Conservation (phyloP, 768 basidiomycete genomes). For the Rhodosporidiobolus odoratus region DNA sequence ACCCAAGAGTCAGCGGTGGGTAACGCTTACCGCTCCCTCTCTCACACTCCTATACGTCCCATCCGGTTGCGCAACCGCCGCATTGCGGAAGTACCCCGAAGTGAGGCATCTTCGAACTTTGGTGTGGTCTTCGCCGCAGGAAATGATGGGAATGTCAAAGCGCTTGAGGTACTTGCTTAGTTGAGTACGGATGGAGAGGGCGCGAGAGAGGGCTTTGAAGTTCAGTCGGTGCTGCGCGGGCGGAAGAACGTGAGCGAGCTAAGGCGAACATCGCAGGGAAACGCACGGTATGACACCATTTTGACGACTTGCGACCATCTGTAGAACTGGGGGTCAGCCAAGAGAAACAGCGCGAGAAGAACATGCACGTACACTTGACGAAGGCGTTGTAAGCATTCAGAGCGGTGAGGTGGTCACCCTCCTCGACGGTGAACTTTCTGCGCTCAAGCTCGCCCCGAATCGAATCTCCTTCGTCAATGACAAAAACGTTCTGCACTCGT, state of each 20-base stretch:
- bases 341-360: no score
- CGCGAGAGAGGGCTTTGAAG: conserved; percentile 87
- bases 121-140: conserved; percentile 77
- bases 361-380: conserved; percentile 55
- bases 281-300: conserved; percentile 71
- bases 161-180: conserved; percentile 90
- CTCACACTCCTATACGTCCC: conserved; percentile 86
- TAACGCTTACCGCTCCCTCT: conserved; percentile 65
- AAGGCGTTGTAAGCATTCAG: conserved; percentile 96
- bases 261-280: background rate
- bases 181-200: conserved; percentile 89
- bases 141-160: conserved; percentile 72
- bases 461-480: conserved; percentile 78
- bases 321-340: background rate
- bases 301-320: conserved; percentile 61
- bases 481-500: conserved; percentile 70
- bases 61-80: conserved; percentile 82
- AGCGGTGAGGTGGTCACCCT: conserved; percentile 94
- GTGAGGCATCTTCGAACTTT: conserved; percentile 81
- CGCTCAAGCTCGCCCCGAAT: conserved; percentile 86
- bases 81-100: conserved; percentile 89
- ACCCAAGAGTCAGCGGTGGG: background rate
- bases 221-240: conserved; percentile 67
- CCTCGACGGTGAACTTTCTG: conserved; percentile 94
- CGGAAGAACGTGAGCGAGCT: background rate